These are phyloP conservation scores for Suillus alpinus DNA, from an alignment of 768 basidiomycete genomes.

Conservation along the genomic window DNA sequence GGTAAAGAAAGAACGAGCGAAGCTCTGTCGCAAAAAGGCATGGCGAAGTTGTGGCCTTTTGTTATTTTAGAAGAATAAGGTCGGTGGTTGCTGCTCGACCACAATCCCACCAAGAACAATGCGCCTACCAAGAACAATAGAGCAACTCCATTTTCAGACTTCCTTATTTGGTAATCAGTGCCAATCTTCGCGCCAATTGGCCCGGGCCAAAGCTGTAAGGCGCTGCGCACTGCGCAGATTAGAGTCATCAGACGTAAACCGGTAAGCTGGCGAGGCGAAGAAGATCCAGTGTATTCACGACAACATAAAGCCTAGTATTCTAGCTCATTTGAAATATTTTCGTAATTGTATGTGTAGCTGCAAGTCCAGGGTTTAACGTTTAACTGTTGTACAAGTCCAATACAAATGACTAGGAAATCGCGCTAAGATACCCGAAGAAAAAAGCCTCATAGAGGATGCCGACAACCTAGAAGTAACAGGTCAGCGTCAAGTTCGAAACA, in stretches of 20 bases:
- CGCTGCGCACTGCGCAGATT: neutral
- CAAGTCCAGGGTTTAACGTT: neutral
- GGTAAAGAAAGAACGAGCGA: conserved; percentile 19
- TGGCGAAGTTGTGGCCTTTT: conserved; percentile 23
- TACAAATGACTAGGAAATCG: neutral
- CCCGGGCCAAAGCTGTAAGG: neutral
- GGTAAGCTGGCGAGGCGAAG: neutral
- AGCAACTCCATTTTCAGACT: conserved; percentile 8
- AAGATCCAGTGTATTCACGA: neutral
- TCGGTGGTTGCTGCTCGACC: conserved; percentile 17
- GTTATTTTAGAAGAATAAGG: conserved; percentile 28
- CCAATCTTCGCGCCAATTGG: neutral
- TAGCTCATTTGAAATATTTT: neutral
- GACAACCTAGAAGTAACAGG: neutral
- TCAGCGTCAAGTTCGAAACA: neutral
- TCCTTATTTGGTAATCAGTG: conserved; percentile 2
- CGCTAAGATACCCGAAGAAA: neutral
- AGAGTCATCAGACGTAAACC: neutral
- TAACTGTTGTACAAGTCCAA: neutral
- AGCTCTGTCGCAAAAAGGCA: conserved; percentile 15
- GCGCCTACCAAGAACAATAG: conserved; percentile 22
- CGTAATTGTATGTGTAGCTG: neutral
- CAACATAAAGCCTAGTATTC: neutral
- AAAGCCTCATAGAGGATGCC: neutral
- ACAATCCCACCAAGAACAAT: conserved; percentile 20